Percentiles rank a stretch among this genome's conserved stretches.
These are phyloP conservation scores for Xerocomellus dryophilus DNA, from an alignment of 768 basidiomycete species.

Conservation along the genomic window DNA sequence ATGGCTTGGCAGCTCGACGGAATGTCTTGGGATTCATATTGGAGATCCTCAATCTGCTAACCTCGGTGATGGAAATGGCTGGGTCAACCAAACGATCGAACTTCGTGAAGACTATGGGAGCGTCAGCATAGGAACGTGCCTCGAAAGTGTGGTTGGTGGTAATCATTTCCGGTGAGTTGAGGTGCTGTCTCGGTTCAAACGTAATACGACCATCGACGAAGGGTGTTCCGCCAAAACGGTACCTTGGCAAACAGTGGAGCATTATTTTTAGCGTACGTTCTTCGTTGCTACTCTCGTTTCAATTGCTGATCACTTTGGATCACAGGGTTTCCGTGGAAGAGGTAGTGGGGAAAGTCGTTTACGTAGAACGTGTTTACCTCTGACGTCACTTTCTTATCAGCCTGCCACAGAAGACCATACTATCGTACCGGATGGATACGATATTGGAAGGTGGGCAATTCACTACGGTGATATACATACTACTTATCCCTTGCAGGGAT, in stretches of 20 bases:
- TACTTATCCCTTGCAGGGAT: constrained; percentile 27
- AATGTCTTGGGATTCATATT: constrained; percentile 39
- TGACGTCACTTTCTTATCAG: constrained; percentile 11
- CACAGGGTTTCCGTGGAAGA: constrained; percentile 47
- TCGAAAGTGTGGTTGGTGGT: constrained; percentile 43
- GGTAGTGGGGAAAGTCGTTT: constrained; percentile 10
- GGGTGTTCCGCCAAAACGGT: constrained; percentile 59
- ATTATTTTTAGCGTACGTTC: constrained; percentile 55
- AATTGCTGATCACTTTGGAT: background rate
- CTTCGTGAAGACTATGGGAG: constrained; percentile 42
- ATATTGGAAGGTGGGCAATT: constrained; percentile 39
- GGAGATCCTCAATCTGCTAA: constrained; percentile 39
- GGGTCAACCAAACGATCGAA: constrained; percentile 41
- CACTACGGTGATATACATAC: background rate
- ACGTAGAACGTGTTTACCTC: background rate
- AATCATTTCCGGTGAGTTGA: constrained; percentile 43
- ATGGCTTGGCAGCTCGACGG: constrained; percentile 27
- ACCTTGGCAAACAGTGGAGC: constrained; percentile 43
- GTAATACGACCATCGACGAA: background rate
- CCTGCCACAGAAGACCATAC: constrained; percentile 35
- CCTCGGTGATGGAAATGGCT: constrained; percentile 47
- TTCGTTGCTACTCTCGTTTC: background rate
- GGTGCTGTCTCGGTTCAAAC: background rate
- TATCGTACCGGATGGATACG: constrained; percentile 46
- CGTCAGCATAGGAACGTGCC: constrained; percentile 38